Conservation (phyloP, 2,329 filamentous ascomycete genomes). For the Xylariaceae sp. region DNA sequence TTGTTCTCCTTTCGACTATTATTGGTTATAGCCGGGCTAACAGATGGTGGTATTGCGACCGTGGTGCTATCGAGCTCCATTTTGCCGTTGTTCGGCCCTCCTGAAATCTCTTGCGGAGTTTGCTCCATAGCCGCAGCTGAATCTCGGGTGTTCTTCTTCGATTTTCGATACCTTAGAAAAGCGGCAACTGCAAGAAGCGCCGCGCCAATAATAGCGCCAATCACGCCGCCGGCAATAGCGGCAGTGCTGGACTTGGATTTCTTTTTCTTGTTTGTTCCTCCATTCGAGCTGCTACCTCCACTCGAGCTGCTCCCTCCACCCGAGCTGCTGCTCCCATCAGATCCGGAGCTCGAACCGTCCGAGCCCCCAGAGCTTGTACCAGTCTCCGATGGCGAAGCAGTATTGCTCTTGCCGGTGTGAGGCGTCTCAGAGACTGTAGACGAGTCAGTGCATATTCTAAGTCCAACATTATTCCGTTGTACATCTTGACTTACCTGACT, state of each 20-base stretch:
- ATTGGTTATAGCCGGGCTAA: slow-evolving; percentile 13
- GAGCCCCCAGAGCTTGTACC: slow-evolving; percentile 17
- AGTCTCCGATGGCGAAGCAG: background rate
- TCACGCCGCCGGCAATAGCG: slow-evolving; percentile 30
- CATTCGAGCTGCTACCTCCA: slow-evolving; percentile 28
- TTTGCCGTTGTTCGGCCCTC: slow-evolving; percentile 13
- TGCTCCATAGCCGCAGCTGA: background rate
- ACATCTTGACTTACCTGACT: slow-evolving; percentile 30
- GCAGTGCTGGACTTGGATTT: slow-evolving; percentile 16
- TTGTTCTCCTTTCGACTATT: slow-evolving; percentile 20
- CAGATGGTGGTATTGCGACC: slow-evolving; percentile 5
- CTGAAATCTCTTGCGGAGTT: background rate
- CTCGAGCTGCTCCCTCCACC: slow-evolving; percentile 1
- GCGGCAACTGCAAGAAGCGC: slow-evolving; percentile 28
- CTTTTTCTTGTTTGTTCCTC: slow-evolving; percentile 21
- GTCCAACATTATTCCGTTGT: background rate
- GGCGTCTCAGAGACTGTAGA: slow-evolving; percentile 23
- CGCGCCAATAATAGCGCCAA: slow-evolving; percentile 32
- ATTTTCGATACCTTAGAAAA: slow-evolving; percentile 34
- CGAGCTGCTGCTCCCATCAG: background rate
- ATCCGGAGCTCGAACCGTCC: background rate
- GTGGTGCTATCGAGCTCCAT: slow-evolving; percentile 25
- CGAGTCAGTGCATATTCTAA: slow-evolving; percentile 14
- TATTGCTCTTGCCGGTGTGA: slow-evolving; percentile 14
- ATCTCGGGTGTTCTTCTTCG: slow-evolving; percentile 10